phyloP scores from a whole-genome alignment of 2,329 filamentous ascomycete species.

The Neofusicoccum kwambonambiense region DNA sequence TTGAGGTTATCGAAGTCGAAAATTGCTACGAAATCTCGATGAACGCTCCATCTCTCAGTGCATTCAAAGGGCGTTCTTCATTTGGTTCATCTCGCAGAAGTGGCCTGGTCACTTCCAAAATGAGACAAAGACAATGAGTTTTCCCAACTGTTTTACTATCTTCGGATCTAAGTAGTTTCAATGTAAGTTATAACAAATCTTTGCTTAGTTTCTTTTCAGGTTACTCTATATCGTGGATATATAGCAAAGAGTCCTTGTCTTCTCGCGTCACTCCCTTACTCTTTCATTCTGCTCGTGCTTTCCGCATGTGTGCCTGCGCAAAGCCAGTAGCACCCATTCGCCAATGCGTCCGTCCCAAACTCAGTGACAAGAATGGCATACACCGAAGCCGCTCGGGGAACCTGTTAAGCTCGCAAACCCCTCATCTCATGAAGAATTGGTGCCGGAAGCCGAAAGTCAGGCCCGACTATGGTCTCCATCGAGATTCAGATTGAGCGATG shows the following conservation, averaged over 20 bases:
- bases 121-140: background rate
- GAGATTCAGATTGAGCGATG: too few relatives aligned
- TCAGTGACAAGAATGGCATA: too few relatives aligned
- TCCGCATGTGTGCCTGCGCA: too few relatives aligned
- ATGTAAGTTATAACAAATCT: background rate
- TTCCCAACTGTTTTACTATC: background rate
- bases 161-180: background rate
- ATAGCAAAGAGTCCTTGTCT: background rate
- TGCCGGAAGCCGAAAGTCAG: too few relatives aligned
- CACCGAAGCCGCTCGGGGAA: too few relatives aligned
- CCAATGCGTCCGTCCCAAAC: too few relatives aligned
- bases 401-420: too few relatives aligned
- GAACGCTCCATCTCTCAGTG: background rate
- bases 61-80: conserved; percentile 2
- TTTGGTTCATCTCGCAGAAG: background rate
- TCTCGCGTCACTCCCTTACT: background rate
- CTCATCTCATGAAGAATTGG: too few relatives aligned
- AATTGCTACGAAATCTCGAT: conserved; percentile 2
- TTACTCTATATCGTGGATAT: background rate
- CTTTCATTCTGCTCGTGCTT: too few relatives aligned
- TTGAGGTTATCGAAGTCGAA: background rate
- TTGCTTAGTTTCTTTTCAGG: background rate
- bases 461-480: too few relatives aligned
- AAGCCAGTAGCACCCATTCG: too few relatives aligned
- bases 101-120: background rate